phyloP scores from a whole-genome alignment of 192 early-diverging fungal genomes.

The Phycomyces blakesleeanus region DNA sequence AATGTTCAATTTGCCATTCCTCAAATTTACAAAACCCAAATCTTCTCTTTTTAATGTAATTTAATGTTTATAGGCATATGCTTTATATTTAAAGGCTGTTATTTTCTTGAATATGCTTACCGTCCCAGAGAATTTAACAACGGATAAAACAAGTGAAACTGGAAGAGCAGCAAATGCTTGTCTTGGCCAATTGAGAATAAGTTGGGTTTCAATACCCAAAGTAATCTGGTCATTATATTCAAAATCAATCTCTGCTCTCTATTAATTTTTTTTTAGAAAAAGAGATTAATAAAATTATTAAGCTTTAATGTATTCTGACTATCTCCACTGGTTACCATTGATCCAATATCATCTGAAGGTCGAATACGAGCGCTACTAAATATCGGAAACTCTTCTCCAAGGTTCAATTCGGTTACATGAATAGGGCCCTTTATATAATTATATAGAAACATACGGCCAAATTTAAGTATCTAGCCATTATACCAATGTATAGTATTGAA shows the following conservation, averaged over 20 bases:
- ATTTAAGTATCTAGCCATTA: background rate
- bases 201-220: slow-evolving; percentile 85
- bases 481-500: background rate
- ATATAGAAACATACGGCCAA: background rate
- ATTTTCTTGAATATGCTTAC: slow-evolving; percentile 41
- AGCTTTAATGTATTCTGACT: background rate
- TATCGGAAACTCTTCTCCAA: slow-evolving; percentile 57
- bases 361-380: slow-evolving; percentile 53
- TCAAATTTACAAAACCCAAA: too few relatives aligned
- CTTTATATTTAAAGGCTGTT: background rate
- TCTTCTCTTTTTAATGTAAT: background rate
- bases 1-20: too few relatives aligned
- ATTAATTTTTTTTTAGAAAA: background rate
- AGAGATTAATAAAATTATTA: slow-evolving; percentile 3
- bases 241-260: slow-evolving; percentile 79
- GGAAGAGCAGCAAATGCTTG: slow-evolving; percentile 86
- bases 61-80: background rate
- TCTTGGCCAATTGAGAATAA: slow-evolving; percentile 95
- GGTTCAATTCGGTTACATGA: slow-evolving; percentile 50
- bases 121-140: slow-evolving; percentile 89
- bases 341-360: slow-evolving; percentile 46
- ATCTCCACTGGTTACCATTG: slow-evolving; percentile 36
- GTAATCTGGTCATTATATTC: slow-evolving; percentile 91
- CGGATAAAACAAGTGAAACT: slow-evolving; percentile 78
- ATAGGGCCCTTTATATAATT: slow-evolving; percentile 48